phyloP scores from a whole-genome alignment of 495 filamentous ascomycete species.

The Haplographium delicatum region DNA sequence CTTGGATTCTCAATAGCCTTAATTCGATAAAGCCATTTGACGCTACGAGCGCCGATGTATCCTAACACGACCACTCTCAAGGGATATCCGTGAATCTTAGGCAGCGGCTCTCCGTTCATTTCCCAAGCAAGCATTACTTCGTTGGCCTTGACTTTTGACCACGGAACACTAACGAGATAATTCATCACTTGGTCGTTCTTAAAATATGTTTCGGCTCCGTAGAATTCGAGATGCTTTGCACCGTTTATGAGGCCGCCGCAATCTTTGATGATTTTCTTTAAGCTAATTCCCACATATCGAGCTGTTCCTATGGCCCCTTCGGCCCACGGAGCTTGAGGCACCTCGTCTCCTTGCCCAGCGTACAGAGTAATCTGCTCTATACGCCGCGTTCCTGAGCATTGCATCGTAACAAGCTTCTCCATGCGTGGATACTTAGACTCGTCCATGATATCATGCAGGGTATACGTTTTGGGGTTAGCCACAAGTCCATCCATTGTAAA shows the following conservation, averaged over 20 bases:
- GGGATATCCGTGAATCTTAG: conserved; percentile 50
- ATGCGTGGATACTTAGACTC: conserved; percentile 50
- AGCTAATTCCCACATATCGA: conserved; percentile 52
- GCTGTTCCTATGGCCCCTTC: conserved; percentile 66
- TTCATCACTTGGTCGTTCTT: conserved; percentile 55
- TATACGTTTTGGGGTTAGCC: conserved; percentile 45
- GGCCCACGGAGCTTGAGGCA: conserved; percentile 63
- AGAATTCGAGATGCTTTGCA: conserved; percentile 57
- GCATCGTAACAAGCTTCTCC: conserved; percentile 52
- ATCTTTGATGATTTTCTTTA: conserved; percentile 62
- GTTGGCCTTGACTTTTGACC: conserved; percentile 56
- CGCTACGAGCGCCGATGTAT: conserved; percentile 54
- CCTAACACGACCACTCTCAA: conserved; percentile 57
- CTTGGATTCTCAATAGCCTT: conserved; percentile 41
- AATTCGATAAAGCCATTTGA: conserved; percentile 55
- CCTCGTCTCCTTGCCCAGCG: conserved; percentile 61
- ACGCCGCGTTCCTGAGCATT: conserved; percentile 63
- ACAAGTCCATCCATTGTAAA: conserved; percentile 54
- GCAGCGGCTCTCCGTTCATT: conserved; percentile 59
- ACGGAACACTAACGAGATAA: conserved; percentile 59
- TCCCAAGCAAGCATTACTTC: conserved; percentile 44
- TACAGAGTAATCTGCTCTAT: conserved; percentile 62
- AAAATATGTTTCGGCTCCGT: conserved; percentile 64
- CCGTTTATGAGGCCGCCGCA: conserved; percentile 53
- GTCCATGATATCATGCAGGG: conserved; percentile 51